Base-by-base conservation (phyloP, 1,284 basidiomycete species). In the Ustilago trichophora region DNA sequence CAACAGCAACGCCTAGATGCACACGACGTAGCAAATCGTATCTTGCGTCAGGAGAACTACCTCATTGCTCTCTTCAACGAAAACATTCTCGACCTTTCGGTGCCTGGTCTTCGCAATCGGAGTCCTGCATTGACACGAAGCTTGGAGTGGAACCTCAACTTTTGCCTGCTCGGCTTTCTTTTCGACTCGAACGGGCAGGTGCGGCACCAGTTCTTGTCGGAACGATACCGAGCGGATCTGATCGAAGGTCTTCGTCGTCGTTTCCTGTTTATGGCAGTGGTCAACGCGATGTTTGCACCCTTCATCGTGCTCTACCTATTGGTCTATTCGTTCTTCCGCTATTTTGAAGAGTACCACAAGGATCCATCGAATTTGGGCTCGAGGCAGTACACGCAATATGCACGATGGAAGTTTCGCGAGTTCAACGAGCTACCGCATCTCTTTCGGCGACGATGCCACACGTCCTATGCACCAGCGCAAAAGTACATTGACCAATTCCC, bases 331-430 rank as follows among this genome's bases (percentile, higher is more conserved):
- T 99, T 99, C 86, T 98, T 99, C 85, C 91, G 94, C 13, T 98
- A 99, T 82, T 98, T 98, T 73, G 95, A 98, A 48, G 93, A 98
- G 85, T 98, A 97, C 79, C 95, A 94, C 86, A 94, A 97, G 83
- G 92, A 98, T 77, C 95, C 95, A 1, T 95, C 94, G 0, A 90
- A 91, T 0, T 91, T 98, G 42, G 91, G 93, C 21, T 89, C 90
- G 4, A 87, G 96, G 32, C 88, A 91, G 66, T 99, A 98, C 78
- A 98, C 95, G 0, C 90, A 89, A 2, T 93, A 91, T 69, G 95
- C 94, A 0, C 89, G 91, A 69, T 99, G 96, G 96, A 98, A 97
- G 80, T 98, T 98, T 78, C 87, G 96, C 60, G 96, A 98, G 82
- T 99, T 97, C 85, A 99, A 98, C 81, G 95, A 99, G 80, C 85